phyloP scores from a whole-genome alignment of 192 early-diverging fungal species.

The Tieghemiomyces parasiticus region DNA sequence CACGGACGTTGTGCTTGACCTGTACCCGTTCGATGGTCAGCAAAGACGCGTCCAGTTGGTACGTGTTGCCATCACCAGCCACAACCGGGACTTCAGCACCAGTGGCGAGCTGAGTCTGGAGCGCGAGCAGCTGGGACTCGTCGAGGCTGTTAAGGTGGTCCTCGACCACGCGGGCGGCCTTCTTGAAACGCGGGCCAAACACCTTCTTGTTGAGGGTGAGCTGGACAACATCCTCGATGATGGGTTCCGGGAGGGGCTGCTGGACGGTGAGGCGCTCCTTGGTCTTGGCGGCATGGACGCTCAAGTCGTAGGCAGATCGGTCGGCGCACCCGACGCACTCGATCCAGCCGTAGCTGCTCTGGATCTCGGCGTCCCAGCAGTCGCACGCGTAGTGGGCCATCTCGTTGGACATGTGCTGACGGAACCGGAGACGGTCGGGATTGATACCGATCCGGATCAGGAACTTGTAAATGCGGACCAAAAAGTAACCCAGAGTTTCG shows the following conservation, averaged over 20 bases:
- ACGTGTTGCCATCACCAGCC: constrained; percentile 7
- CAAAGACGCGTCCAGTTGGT: constrained; percentile 11
- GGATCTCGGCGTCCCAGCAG: constrained; percentile 98
- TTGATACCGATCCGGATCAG: constrained; percentile 83
- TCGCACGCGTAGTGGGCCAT: constrained; percentile 99
- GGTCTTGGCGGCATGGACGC: constrained; percentile 76
- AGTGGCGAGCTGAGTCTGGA: constrained; percentile 9
- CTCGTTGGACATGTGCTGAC: constrained; percentile 98
- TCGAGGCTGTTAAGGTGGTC: constrained; percentile 45
- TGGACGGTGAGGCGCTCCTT: constrained; percentile 90
- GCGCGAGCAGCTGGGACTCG: constrained; percentile 30
- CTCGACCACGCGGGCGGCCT: constrained; percentile 78
- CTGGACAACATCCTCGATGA: constrained; percentile 52
- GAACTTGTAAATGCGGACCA: constrained; percentile 88
- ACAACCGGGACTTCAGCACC: neutral
- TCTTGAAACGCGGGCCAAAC: constrained; percentile 89
- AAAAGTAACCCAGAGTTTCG: constrained; percentile 96
- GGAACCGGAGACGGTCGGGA: constrained; percentile 71
- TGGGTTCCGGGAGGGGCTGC: constrained; percentile 71
- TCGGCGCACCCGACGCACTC: constrained; percentile 99
- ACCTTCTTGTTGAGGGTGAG: constrained; percentile 88
- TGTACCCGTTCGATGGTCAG: constrained; percentile 25
- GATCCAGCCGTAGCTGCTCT: constrained; percentile 92
- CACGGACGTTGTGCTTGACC: constrained; percentile 51
- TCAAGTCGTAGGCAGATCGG: constrained; percentile 93